A percentile compares a stretch with the other conserved stretches of the same genome.
phyloP scores from a whole-genome alignment of 768 basidiomycete genomes.

The Auriscalpium vulgare region DNA sequence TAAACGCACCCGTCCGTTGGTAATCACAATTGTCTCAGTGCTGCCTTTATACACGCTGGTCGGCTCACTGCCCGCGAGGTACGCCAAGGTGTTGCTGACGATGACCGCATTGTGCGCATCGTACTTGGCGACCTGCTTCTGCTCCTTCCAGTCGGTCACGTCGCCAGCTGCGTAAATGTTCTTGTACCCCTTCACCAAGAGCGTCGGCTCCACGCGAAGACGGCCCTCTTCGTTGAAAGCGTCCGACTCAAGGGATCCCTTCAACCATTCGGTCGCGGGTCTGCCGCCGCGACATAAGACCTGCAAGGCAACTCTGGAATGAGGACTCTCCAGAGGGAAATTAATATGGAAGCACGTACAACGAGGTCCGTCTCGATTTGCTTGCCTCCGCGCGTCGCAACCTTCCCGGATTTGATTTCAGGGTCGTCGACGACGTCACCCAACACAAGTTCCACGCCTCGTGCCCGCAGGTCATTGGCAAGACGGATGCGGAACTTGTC shows the following conservation, averaged over 20 bases:
- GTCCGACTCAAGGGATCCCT: slow-evolving; percentile 30
- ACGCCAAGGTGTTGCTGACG: slow-evolving; percentile 38
- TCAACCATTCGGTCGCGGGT: slow-evolving; percentile 48
- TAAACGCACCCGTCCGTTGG: slow-evolving; percentile 15
- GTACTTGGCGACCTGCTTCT: slow-evolving; percentile 50
- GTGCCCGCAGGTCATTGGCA: neutral
- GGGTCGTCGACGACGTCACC: slow-evolving; percentile 13
- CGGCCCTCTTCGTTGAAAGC: slow-evolving; percentile 28
- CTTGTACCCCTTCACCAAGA: slow-evolving; percentile 43
- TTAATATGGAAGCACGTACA: slow-evolving; percentile 27
- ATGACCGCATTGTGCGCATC: slow-evolving; percentile 35
- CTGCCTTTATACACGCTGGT: slow-evolving; percentile 41
- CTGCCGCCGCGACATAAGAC: slow-evolving; percentile 25
- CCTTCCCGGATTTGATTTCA: slow-evolving; percentile 14
- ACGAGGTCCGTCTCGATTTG: slow-evolving; percentile 44
- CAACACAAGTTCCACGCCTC: slow-evolving; percentile 12
- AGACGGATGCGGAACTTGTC: slow-evolving; percentile 28
- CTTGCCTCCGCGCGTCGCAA: slow-evolving; percentile 27
- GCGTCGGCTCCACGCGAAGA: slow-evolving; percentile 48
- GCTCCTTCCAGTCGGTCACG: slow-evolving; percentile 53
- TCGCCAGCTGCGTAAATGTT: slow-evolving; percentile 63
- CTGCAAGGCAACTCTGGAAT: slow-evolving; percentile 5
- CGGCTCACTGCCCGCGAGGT: slow-evolving; percentile 30
- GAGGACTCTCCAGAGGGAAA: neutral
- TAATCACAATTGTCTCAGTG: slow-evolving; percentile 37